Percentiles rank a stretch among this genome's conserved stretches.
Conservation (phyloP, 345 rosid genomes). For the Raphanus sativus region DNA sequence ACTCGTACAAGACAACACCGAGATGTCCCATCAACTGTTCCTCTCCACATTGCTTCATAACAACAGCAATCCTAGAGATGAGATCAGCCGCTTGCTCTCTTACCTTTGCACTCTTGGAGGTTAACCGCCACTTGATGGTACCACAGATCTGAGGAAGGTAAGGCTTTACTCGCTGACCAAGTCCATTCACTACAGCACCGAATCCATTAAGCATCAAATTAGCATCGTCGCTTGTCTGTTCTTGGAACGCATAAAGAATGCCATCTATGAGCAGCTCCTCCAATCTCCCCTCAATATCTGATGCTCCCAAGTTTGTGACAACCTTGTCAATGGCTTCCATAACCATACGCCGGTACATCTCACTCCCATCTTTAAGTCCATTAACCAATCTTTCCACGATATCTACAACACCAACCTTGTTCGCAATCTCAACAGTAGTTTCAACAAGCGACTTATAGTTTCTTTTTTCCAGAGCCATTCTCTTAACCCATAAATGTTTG, state of each 20-base stretch:
- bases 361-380: constrained; percentile 96
- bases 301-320: constrained; percentile 85
- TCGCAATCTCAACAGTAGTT: constrained; percentile 95
- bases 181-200: constrained; percentile 95
- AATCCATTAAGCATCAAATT: constrained; percentile 99
- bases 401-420: constrained; percentile 92
- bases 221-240: constrained; percentile 95
- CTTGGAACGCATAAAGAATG: constrained; percentile 97
- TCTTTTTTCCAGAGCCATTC: constrained; percentile 96
- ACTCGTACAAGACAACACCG: constrained; percentile 94
- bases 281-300: constrained; percentile 87
- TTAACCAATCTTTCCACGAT: constrained; percentile 86
- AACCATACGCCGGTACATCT: constrained; percentile 88
- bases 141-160: constrained; percentile 99
- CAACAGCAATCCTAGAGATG: constrained; percentile 93
- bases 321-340: constrained; percentile 99
- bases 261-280: constrained; percentile 98
- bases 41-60: constrained; percentile 98
- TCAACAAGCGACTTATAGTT: constrained; percentile 92
- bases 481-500: constrained; percentile 87
- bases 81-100: constrained; percentile 98
- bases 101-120: constrained; percentile 99
- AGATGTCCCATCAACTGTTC: constrained; percentile 99
- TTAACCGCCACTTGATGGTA: constrained; percentile 98
- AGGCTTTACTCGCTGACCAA: constrained; percentile 96